Evolutionary conservation across 208 protist genomes (phyloP), one percentile per base, ranked within the genome.

Genomic region (Spongospora subterranea): DNA sequence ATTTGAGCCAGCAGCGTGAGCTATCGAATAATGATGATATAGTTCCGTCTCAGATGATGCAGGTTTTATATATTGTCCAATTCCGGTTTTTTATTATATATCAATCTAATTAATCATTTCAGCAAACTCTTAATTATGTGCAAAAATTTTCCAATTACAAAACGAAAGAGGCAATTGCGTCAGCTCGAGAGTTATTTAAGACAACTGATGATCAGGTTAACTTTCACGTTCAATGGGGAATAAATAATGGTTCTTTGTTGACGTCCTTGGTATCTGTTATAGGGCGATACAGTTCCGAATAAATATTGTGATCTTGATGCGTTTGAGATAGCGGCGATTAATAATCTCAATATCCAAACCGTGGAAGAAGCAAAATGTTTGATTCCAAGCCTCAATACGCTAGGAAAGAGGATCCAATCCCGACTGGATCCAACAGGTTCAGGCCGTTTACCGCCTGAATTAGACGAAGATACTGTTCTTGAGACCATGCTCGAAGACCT

Each of bases 261-360:
- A 60, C 24, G 13, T 60, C 24, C 50, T 60, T 29, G 24, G 6
- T 24, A 60, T 60, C 13, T 60, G 50, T 43, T 39, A 6, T 43
- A 82, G 71, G 71, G 71, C n/a, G 35, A 82, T 43, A 35, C 71
- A 40, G 71, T 82, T 35, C 40, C 40, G 6, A 82, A 82, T n/a
- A 35, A 43, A 82, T 82, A 82, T 82, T 35, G 35, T 43, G 71
- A 82, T 76, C 54, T 91, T n/a, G 89, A 91, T 35, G 11, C 60
- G 32, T 91, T 91, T 64, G 89, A 91, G 60, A 88, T 91, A 13
- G 89, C 89, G 89, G 89, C 43, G 0, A 91, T 91, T 45, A 88
- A 65, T 39, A 91, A 91, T 64, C 39, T 45, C 1, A 76, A 76
- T 35, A 91, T 91, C 29, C 66, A 82, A 32, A 65, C 45, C 13